Evolutionary conservation across 2,329 filamentous ascomycete species (phyloP), one percentile per base, ranked within the genome.

Genomic region (Xylogone sp.): DNA sequence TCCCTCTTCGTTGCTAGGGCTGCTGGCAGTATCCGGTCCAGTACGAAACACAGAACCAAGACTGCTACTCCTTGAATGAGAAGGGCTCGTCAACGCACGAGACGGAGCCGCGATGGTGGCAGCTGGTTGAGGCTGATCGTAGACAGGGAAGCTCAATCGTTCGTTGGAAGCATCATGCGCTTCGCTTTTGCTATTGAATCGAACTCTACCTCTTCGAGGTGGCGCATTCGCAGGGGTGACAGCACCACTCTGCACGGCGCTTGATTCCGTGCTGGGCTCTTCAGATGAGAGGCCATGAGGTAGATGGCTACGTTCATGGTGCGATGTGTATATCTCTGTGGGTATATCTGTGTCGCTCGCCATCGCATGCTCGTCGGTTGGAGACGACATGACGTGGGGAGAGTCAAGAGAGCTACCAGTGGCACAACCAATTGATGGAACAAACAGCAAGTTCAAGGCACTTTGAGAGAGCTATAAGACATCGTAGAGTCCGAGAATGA

Each of bases 171-270:
- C 48, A 57, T 67, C 65, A 46, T 62, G 65, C 49, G 58, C 59
- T 49, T 65, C 64, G 50, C 61, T 65, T 21, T 58, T 60, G 45
- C 58, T 62, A 48, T 66, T 64, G 55, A 67, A 67, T 16, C 63
- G 58, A 3, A 67, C 65, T 47, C 64, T 59, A 39, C 57, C 53
- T 54, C 55, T 55, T 57, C 60, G 56, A 34, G 47, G 43, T 20
- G 43, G 42, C 43, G 45, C 49, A 21, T 46, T 44, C 6, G 53
- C 59, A 46, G 59, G 21, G 54, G 62, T 65, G 2, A 48, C 48
- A 9, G 62, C 58, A 19, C 62, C 59, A 50, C 61, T 63, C 20
- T 58, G 54, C 19, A 43, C 50, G 16, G 58, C 48, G 47, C 60
- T 63, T 8, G 55, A 55, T 1, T 59, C 51, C 12, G 45, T 47